phyloP scores from a whole-genome alignment of 257 asterid species.

The Verbascum thapsus region DNA sequence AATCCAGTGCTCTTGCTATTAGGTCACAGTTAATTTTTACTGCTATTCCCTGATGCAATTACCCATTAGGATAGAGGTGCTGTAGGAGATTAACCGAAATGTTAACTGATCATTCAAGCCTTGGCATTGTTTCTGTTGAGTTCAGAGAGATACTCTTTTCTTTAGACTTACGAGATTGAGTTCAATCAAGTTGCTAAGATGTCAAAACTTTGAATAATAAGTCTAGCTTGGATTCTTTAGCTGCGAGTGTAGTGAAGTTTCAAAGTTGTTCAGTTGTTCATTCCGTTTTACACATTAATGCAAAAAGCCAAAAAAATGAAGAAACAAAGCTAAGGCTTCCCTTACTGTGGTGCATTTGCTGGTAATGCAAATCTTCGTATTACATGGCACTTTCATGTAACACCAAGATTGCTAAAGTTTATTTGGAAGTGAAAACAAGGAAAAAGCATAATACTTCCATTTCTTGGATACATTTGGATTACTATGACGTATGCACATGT shows the following conservation, averaged over 20 bases:
- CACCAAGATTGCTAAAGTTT: not conserved
- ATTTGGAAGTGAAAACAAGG: not conserved
- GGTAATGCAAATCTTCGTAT: conserved; percentile 20
- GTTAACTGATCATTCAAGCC: conserved; percentile 7
- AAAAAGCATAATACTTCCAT: not conserved
- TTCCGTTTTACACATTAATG: too few relatives aligned
- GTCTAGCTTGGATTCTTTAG: too few relatives aligned
- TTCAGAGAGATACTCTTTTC: not conserved
- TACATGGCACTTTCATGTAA: conserved; percentile 18
- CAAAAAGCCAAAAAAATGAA: too few relatives aligned
- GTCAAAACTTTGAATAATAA: too few relatives aligned
- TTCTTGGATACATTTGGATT: conserved; percentile 20
- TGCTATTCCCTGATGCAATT: not conserved
- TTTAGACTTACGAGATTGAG: conserved; percentile 4
- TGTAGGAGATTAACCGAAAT: not conserved
- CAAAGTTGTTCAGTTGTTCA: too few relatives aligned
- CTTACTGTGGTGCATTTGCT: conserved; percentile 2
- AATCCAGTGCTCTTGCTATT: conserved; percentile 10
- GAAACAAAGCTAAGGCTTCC: too few relatives aligned
- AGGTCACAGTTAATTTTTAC: conserved; percentile 7
- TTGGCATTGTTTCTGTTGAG: conserved; percentile 5
- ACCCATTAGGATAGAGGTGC: too few relatives aligned
- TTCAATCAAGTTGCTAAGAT: too few relatives aligned
- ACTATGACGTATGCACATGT: conserved; percentile 3
- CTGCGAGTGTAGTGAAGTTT: too few relatives aligned